These are phyloP conservation scores for Debaryomyces castellii DNA, from an alignment of 805 yeast species.

Conservation along the genomic window DNA sequence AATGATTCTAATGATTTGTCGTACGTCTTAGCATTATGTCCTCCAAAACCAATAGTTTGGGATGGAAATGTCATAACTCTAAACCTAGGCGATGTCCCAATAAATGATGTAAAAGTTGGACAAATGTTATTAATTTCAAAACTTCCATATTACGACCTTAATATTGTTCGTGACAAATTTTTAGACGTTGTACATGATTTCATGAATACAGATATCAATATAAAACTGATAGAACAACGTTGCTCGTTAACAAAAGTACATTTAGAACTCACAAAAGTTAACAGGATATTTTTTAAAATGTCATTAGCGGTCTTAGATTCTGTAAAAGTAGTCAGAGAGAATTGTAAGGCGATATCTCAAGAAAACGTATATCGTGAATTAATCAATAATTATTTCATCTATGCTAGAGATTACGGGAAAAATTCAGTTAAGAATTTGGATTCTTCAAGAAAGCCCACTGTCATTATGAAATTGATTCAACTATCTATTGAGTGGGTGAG, in stretches of 20 bases:
- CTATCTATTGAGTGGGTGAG: slow-evolving; percentile 88
- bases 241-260: slow-evolving; percentile 75
- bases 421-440: slow-evolving; percentile 67
- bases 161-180: slow-evolving; percentile 55
- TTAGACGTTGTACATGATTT: slow-evolving; percentile 56
- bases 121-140: slow-evolving; percentile 66
- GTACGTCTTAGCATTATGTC: slow-evolving; percentile 70
- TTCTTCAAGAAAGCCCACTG: slow-evolving; percentile 60
- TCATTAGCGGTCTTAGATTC: slow-evolving; percentile 64
- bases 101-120: slow-evolving; percentile 64
- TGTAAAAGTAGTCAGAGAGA: slow-evolving; percentile 49
- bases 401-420: slow-evolving; percentile 79
- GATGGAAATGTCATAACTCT: slow-evolving; percentile 73
- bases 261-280: slow-evolving; percentile 63
- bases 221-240: slow-evolving; percentile 55
- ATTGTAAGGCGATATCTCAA: slow-evolving; percentile 51
- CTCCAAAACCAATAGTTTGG: slow-evolving; percentile 87
- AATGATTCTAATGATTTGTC: slow-evolving; percentile 40
- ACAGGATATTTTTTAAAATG: slow-evolving; percentile 66
- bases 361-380: slow-evolving; percentile 69
- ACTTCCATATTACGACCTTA: slow-evolving; percentile 60
- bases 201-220: slow-evolving; percentile 38
- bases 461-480: slow-evolving; percentile 70
- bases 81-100: slow-evolving; percentile 45
- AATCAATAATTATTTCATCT: slow-evolving; percentile 70